phyloP scores from a whole-genome alignment of 495 filamentous ascomycete species.

The Trichoderma erinaceum region DNA sequence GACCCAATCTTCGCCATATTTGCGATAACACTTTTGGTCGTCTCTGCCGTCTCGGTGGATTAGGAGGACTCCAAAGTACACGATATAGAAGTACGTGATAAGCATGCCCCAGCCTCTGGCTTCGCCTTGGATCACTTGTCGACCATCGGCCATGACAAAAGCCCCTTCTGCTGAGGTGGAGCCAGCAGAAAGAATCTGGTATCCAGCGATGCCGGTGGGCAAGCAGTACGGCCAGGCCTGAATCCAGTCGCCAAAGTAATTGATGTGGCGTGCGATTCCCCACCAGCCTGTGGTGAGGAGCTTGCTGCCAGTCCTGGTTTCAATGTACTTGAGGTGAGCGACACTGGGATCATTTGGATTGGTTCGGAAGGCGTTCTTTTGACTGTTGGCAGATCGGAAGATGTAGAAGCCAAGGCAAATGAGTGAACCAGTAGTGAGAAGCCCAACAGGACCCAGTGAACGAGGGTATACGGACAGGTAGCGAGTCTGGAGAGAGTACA shows the following conservation, averaged over 20 bases:
- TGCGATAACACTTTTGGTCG: slow-evolving; percentile 83
- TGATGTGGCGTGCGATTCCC: slow-evolving; percentile 89
- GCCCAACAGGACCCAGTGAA: slow-evolving; percentile 59
- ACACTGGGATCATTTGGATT: slow-evolving; percentile 78
- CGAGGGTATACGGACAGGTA: slow-evolving; percentile 83
- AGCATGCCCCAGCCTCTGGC: slow-evolving; percentile 75
- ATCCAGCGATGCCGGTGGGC: slow-evolving; percentile 83
- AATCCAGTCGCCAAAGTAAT: slow-evolving; percentile 96
- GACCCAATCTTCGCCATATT: slow-evolving; percentile 94
- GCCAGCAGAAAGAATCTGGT: slow-evolving; percentile 52
- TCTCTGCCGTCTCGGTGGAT: slow-evolving; percentile 88
- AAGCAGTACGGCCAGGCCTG: slow-evolving; percentile 89
- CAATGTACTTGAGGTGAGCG: slow-evolving; percentile 75
- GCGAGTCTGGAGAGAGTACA: slow-evolving; percentile 79
- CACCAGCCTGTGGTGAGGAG: slow-evolving; percentile 91
- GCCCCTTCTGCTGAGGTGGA: slow-evolving; percentile 35
- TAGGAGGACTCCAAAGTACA: slow-evolving; percentile 87
- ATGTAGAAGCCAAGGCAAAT: slow-evolving; percentile 71
- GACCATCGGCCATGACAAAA: slow-evolving; percentile 50
- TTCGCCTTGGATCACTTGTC: slow-evolving; percentile 63
- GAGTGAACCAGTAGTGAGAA: slow-evolving; percentile 56
- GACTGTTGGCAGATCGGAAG: slow-evolving; percentile 85
- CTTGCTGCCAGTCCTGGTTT: slow-evolving; percentile 75
- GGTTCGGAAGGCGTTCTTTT: slow-evolving; percentile 91
- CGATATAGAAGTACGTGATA: slow-evolving; percentile 89